Evolutionary conservation across 129 eudicot species (phyloP).

Genomic region (Sambucus nigra): DNA sequence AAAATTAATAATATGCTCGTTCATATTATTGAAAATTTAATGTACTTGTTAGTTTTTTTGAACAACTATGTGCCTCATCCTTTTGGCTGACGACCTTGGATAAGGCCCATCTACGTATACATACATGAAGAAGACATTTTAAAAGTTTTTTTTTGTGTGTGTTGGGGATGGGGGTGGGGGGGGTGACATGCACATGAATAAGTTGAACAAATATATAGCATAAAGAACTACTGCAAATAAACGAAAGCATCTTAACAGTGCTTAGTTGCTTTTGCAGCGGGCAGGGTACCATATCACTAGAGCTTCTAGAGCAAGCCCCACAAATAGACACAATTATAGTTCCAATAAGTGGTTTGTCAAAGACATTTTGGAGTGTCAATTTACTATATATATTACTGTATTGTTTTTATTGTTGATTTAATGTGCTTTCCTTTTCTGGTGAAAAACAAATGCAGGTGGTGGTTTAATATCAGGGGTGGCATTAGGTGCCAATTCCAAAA

Average conservation of each 20-base stretch:
- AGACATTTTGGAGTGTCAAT: neutral
- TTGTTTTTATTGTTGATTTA: slow-evolving; percentile 9
- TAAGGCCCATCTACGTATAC: too few relatives aligned
- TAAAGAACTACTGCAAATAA: too few relatives aligned
- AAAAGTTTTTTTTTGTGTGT: too few relatives aligned
- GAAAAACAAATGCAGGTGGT: slow-evolving; percentile 50
- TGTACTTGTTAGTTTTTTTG: too few relatives aligned
- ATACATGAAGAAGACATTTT: too few relatives aligned
- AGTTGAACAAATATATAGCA: too few relatives aligned
- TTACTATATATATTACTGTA: neutral
- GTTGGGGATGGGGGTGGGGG: neutral
- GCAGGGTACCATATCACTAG: slow-evolving; percentile 86
- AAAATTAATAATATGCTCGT: too few relatives aligned
- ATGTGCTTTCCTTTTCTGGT: neutral
- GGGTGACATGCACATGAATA: too few relatives aligned
- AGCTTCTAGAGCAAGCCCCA: slow-evolving; percentile 78
- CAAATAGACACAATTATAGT: slow-evolving; percentile 77
- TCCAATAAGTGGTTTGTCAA: slow-evolving; percentile 77
- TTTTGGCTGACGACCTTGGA: too few relatives aligned
- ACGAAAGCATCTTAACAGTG: neutral
- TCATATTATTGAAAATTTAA: too few relatives aligned
- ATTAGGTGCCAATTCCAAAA: slow-evolving; percentile 86
- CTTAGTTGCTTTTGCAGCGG: slow-evolving; percentile 39
- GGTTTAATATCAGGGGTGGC: slow-evolving; percentile 89
- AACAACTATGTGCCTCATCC: too few relatives aligned